Conservation (phyloP, 192 early-diverging fungal genomes). For the Coemansia sp. region DNA sequence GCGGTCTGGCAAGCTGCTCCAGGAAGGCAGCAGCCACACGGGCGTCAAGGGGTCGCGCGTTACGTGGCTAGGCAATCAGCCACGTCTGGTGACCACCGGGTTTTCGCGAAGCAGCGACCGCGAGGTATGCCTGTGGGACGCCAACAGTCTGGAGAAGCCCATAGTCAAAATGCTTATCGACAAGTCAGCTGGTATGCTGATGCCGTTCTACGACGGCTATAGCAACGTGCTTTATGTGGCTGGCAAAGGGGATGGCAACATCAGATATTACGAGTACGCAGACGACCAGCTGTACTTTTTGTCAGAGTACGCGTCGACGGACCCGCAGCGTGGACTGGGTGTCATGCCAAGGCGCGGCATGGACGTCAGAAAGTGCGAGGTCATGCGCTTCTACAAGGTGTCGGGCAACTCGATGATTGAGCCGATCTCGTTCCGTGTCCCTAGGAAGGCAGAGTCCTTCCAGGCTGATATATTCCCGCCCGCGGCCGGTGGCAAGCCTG, state of each 20-base stretch:
- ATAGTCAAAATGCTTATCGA: conserved; percentile 79
- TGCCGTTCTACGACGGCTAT: conserved; percentile 94
- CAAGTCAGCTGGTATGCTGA: conserved; percentile 91
- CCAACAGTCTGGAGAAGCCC: conserved; percentile 65
- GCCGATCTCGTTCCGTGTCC: conserved; percentile 96
- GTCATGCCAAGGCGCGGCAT: conserved; percentile 93
- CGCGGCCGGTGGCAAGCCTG: conserved; percentile 72
- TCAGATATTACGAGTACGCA: conserved; percentile 97
- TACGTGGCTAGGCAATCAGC: conserved; percentile 79
- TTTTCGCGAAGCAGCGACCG: conserved; percentile 92
- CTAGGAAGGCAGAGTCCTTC: conserved; percentile 94
- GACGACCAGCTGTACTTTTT: conserved; percentile 89
- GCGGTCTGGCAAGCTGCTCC: conserved; percentile 73
- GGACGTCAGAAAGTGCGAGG: conserved; percentile 84
- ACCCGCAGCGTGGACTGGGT: conserved; percentile 91
- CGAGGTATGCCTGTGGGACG: conserved; percentile 92
- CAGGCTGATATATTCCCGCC: conserved; percentile 95
- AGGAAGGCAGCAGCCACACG: conserved; percentile 82
- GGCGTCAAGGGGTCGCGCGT: conserved; percentile 97
- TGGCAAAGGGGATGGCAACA: conserved; percentile 98
- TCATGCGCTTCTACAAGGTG: conserved; percentile 93
- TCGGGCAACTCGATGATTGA: conserved; percentile 78
- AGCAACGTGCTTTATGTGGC: conserved; percentile 91
- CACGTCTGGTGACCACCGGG: conserved; percentile 87
- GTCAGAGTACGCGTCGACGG: conserved; percentile 85